Evolutionary conservation across 2,329 filamentous ascomycete genomes (phyloP).

Genomic region (Dryadomyces quercivorus): DNA sequence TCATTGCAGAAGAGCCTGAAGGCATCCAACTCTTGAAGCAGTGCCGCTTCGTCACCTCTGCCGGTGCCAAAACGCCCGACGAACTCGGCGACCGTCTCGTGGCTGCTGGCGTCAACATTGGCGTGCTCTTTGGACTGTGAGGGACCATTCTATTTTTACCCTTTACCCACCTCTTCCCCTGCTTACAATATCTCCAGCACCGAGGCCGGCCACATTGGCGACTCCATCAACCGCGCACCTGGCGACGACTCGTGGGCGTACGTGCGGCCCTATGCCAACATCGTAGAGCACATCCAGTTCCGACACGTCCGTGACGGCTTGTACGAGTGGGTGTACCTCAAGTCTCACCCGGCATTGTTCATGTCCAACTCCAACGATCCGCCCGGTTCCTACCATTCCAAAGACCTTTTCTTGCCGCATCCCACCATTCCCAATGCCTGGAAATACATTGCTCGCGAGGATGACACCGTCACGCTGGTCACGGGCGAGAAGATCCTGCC

Average conservation of each 20-base stretch:
- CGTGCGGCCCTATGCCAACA: neutral
- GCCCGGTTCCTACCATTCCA: slow-evolving; percentile 23
- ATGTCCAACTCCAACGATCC: slow-evolving; percentile 23
- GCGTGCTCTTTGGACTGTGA: slow-evolving; percentile 11
- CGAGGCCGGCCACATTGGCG: no score
- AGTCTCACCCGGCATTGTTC: slow-evolving; percentile 21
- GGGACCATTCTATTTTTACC: no score
- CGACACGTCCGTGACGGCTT: slow-evolving; percentile 21
- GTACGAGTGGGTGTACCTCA: slow-evolving; percentile 22
- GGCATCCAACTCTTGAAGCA: slow-evolving; percentile 31
- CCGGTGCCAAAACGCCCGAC: slow-evolving; percentile 40
- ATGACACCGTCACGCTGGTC: slow-evolving; percentile 24
- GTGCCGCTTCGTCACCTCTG: slow-evolving; percentile 34
- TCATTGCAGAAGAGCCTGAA: slow-evolving; percentile 39
- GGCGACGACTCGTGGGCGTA: no score
- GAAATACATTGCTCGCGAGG: slow-evolving; percentile 25
- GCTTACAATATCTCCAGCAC: no score
- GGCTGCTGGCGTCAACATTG: slow-evolving; percentile 33
- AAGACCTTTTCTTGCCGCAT: slow-evolving; percentile 24
- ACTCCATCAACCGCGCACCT: no score
- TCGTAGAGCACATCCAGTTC: slow-evolving; percentile 17
- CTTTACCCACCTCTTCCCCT: no score
- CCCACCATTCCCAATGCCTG: slow-evolving; percentile 23
- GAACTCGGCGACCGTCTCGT: slow-evolving; percentile 37
- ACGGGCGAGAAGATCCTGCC: slow-evolving; percentile 28